Evolutionary conservation across 148 eudicot species (phyloP).

Genomic region (Selenicereus undatus): DNA sequence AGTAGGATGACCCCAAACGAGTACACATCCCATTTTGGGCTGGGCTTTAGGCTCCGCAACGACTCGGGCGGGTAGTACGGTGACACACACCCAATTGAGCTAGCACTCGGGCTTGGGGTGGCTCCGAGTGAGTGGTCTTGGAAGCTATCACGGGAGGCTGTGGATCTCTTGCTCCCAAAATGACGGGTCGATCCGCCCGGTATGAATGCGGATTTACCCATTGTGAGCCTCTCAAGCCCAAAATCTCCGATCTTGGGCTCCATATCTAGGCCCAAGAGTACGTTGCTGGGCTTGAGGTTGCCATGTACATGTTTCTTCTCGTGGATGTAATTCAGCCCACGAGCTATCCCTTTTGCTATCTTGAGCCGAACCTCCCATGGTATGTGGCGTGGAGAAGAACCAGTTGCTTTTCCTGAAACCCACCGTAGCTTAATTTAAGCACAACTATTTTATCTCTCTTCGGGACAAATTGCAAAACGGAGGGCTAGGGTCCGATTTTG

Average conservation of each 20-base stretch:
- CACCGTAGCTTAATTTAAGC: neutral
- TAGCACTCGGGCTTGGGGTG: slow-evolving; percentile 83
- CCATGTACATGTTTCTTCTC: slow-evolving; percentile 96
- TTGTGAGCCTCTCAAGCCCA: slow-evolving; percentile 70
- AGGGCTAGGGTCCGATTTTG: no score
- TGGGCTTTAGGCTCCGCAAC: slow-evolving; percentile 73
- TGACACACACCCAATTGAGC: slow-evolving; percentile 62
- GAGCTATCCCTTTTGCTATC: slow-evolving; percentile 91
- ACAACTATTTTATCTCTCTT: no score
- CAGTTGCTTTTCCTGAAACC: slow-evolving; percentile 62
- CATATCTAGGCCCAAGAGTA: slow-evolving; percentile 65
- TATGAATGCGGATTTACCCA: slow-evolving; percentile 56
- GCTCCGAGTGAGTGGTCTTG: slow-evolving; percentile 49
- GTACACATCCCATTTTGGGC: slow-evolving; percentile 84
- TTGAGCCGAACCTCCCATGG: slow-evolving; percentile 85
- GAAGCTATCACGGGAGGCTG: slow-evolving; percentile 81
- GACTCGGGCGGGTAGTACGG: slow-evolving; percentile 92
- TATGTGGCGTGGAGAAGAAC: slow-evolving; percentile 79
- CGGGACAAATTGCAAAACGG: no score
- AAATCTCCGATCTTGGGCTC: slow-evolving; percentile 93
- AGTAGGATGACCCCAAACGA: slow-evolving; percentile 86
- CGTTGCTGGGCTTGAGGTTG: slow-evolving; percentile 83
- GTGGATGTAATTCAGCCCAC: slow-evolving; percentile 82
- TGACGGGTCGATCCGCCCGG: slow-evolving; percentile 65
- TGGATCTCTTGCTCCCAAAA: slow-evolving; percentile 89